Percentiles rank a stretch among this genome's conserved stretches.
These are phyloP conservation scores for Fraxinus americana DNA, from an alignment of 257 asterid genomes.

Conservation along the genomic window DNA sequence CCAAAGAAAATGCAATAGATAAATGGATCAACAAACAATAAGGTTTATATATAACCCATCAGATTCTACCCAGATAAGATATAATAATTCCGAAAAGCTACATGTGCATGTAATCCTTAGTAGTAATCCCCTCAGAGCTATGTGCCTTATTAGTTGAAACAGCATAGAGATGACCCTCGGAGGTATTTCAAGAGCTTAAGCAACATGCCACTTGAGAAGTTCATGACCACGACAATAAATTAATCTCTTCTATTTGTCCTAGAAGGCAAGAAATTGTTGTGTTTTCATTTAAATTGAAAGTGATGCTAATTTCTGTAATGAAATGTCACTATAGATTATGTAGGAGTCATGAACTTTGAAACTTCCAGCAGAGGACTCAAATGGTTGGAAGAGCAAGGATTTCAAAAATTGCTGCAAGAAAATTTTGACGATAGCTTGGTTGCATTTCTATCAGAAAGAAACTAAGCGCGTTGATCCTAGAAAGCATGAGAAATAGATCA, in stretches of 20 bases:
- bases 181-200: conserved; percentile 7
- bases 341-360: background rate
- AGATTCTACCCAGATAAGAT: conserved; percentile 3
- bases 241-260: background rate
- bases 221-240: background rate
- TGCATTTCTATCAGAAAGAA: background rate
- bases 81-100: conserved; percentile 13
- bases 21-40: conserved; percentile 18
- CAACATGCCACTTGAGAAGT: background rate
- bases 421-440: background rate
- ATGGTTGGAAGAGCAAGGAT: conserved; percentile 7
- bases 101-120: conserved; percentile 8
- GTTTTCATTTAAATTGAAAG: background rate
- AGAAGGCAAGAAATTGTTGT: background rate
- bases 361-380: background rate
- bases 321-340: background rate
- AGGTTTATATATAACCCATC: background rate
- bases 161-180: background rate
- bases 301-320: background rate
- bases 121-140: conserved; percentile 5
- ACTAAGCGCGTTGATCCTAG: conserved; percentile 8
- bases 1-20: conserved; percentile 7
- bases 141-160: background rate
- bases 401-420: background rate
- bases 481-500: conserved; percentile 2